phyloP scores from a whole-genome alignment of 1,284 basidiomycete species.

The Caloboletus inedulis region DNA sequence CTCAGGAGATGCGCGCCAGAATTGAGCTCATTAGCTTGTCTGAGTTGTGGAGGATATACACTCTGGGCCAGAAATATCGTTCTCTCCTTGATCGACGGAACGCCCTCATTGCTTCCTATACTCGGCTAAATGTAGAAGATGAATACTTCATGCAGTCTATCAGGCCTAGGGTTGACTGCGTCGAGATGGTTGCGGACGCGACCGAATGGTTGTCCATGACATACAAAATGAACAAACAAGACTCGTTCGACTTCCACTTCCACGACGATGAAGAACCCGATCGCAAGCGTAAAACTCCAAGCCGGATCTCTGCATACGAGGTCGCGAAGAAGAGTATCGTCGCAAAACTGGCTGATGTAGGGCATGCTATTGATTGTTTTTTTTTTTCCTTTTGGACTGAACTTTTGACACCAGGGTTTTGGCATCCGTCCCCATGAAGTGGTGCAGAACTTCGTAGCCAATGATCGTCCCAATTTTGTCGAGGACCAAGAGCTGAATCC shows the following conservation, averaged over 20 bases:
- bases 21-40: conserved; percentile 70
- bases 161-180: conserved; percentile 60
- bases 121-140: conserved; percentile 59
- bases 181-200: conserved; percentile 90
- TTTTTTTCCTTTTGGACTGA: conserved; percentile 16
- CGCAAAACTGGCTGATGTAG: conserved; percentile 72
- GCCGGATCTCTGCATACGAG: conserved; percentile 84
- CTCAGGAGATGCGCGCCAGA: conserved; percentile 49
- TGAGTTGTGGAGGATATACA: conserved; percentile 87
- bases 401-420: conserved; percentile 53
- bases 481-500: conserved; percentile 79
- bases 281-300: conserved; percentile 78
- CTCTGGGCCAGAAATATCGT: conserved; percentile 83
- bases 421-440: conserved; percentile 78
- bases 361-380: conserved; percentile 18
- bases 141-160: conserved; percentile 73
- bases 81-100: conserved; percentile 76
- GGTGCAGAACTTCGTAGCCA: conserved; percentile 72
- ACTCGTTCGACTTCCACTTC: conserved; percentile 58
- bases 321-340: conserved; percentile 78
- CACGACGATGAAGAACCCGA: conserved; percentile 66
- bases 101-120: conserved; percentile 63
- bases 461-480: conserved; percentile 61
- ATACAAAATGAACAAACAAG: conserved; percentile 75
- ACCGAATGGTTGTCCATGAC: conserved; percentile 90